Base-by-base conservation (phyloP, 805 yeast species). In the Candida berthetii region DNA sequence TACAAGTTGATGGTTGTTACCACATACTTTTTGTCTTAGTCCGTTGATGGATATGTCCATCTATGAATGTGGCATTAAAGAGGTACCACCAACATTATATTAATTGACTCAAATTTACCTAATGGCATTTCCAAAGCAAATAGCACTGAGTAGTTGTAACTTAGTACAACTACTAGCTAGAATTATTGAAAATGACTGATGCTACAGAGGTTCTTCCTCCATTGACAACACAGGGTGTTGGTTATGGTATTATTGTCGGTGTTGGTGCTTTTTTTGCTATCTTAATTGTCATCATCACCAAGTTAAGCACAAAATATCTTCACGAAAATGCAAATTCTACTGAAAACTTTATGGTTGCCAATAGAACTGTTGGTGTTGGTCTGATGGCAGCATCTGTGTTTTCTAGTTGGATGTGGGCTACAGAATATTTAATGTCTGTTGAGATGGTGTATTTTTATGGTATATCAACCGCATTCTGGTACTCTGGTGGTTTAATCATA, bases 211-310 rank as follows among this genome's bases (percentile, higher is more conserved):
- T 27, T 27, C 13, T 27, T 9, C 9, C 29, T 13, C 29, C 29
- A 10, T 27, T 27, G 29, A 27, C 78, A 35, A 73, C 82, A 4
- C 81, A 82, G 60, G 81, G 83, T 32, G 85, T 80, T 3, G 91
- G 93, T n/a, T 84, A 84, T 50, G 91, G 82, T 20, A 77, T 84
- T 33, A 82, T 85, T 25, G 81, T 84, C n/a, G 93, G 91, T 15
- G 68, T 85, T 7, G 93, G 74, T 27, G 62, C 66, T 14, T 67
- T 66, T 36, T 71, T 71, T 48, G 74, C 76, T 5, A 46, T 65
- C 8, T 42, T 70, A 28, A 71, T 71, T 74, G 56, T 63, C 31
- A 37, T 44, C 27, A 61, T 70, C 45, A 65, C 76, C 2, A 55
- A 54, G 43, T 42, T 64, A 6, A 63, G 67, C 28, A 60, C 60